Conservation (phyloP, 306 rosid species). For the Quercus engelmannii region DNA sequence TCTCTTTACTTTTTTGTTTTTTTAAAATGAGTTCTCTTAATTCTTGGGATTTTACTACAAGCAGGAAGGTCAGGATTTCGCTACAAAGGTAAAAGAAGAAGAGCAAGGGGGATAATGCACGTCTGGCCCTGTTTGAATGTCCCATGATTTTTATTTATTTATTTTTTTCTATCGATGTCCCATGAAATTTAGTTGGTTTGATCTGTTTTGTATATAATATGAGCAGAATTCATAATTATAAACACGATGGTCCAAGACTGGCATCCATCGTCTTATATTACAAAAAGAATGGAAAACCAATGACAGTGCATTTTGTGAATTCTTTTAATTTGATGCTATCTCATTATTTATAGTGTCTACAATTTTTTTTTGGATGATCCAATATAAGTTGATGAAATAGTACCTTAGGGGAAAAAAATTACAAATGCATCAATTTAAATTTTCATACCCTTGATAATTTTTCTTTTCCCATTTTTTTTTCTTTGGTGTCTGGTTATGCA, state of each 20-base stretch:
- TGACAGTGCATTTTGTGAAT: neutral
- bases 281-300: neutral
- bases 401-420: too few species aligned
- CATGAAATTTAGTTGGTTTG: neutral
- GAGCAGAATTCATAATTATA: neutral
- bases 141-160: neutral
- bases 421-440: neutral
- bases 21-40: neutral
- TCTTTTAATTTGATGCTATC: neutral
- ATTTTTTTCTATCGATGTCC: too few species aligned
- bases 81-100: neutral
- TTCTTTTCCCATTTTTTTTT: neutral
- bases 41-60: neutral
- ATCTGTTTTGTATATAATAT: neutral
- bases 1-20: neutral
- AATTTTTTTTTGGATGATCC: neutral
- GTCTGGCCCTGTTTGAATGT: neutral
- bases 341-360: neutral
- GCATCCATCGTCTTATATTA: neutral
- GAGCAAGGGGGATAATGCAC: neutral
- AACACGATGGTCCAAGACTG: neutral
- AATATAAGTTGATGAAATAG: neutral
- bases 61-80: neutral
- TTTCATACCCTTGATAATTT: neutral
- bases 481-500: neutral